A percentile compares a stretch with the other conserved stretches of the same genome.
Evolutionary conservation across 176 grass and related monocot species (phyloP).

Genomic region (Musa itinerans): DNA sequence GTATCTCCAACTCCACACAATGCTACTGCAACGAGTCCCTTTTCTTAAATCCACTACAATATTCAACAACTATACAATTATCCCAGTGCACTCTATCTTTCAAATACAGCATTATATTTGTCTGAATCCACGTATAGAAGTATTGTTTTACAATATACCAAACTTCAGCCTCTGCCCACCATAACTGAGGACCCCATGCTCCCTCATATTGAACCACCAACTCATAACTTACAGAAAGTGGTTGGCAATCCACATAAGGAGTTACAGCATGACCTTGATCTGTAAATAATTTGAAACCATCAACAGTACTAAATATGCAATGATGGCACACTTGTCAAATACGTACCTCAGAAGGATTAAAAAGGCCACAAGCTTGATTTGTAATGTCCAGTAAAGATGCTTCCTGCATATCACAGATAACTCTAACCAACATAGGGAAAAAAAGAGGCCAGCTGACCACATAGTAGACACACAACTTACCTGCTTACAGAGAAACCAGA

Average conservation of each 20-base stretch:
- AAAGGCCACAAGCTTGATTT: constrained; percentile 90
- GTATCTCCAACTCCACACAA: too few relatives aligned
- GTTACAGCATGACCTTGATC: background rate
- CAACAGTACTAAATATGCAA: constrained; percentile 9
- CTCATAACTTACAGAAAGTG: too few relatives aligned
- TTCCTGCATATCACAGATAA: constrained; percentile 44
- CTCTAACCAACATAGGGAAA: background rate
- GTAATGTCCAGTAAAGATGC: constrained; percentile 89
- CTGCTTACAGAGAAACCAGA: constrained; percentile 99
- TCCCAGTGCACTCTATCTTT: too few relatives aligned
- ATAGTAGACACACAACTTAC: constrained; percentile 29
- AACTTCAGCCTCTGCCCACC: too few relatives aligned
- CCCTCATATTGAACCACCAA: too few relatives aligned
- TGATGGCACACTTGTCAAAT: background rate
- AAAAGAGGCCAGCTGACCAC: constrained; percentile 9
- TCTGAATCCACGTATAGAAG: background rate
- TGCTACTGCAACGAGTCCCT: too few relatives aligned
- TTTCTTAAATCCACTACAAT: too few relatives aligned
- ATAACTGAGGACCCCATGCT: too few relatives aligned
- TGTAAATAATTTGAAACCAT: constrained; percentile 8
- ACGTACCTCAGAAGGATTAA: constrained; percentile 73
- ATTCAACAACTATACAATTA: too few relatives aligned
- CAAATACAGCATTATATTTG: too few relatives aligned
- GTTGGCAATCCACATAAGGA: too few relatives aligned
- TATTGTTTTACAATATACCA: background rate